A percentile compares a stretch with the other conserved stretches of the same genome.
Conservation (phyloP, 371 early-diverging fungal genomes). For the Fennellomyces sp. region DNA sequence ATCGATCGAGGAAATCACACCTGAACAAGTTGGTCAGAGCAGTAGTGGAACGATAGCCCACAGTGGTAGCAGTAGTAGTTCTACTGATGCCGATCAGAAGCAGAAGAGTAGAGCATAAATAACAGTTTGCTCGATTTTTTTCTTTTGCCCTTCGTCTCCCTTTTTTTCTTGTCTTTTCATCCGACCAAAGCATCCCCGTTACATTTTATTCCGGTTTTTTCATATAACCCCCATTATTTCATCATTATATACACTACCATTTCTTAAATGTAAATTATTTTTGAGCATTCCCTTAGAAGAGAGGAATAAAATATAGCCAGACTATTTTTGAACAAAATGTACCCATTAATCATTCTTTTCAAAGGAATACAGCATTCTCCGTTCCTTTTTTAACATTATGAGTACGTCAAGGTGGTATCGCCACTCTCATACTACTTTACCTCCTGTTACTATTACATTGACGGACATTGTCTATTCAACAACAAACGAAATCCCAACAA, state of each 20-base stretch:
- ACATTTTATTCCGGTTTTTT: not conserved
- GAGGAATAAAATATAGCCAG: not conserved
- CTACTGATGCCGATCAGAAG: constrained; percentile 4
- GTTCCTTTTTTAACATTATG: not conserved
- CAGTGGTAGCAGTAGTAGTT: constrained; percentile 8
- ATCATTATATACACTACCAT: constrained; percentile 10
- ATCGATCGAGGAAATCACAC: constrained; percentile 1
- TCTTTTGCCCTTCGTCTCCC: not conserved
- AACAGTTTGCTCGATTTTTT: not conserved
- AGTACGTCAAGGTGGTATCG: not conserved
- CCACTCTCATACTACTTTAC: not conserved
- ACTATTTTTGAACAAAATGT: not conserved
- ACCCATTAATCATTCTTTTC: too few species aligned
- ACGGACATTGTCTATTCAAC: constrained; percentile 8
- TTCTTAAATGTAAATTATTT: too few species aligned
- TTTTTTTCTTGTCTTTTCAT: not conserved
- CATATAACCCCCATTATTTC: not conserved
- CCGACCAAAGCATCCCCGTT: not conserved
- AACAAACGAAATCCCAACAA: not conserved
- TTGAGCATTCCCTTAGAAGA: too few species aligned
- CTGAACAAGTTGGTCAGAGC: not conserved
- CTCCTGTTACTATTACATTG: constrained; percentile 11
- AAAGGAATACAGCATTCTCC: not conserved
- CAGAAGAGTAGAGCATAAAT: constrained; percentile 12
- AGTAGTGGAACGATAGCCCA: not conserved